These are phyloP conservation scores for Pyrenophora tritici-repentis DNA, from an alignment of 2,329 filamentous ascomycete genomes.

Conservation along the genomic window DNA sequence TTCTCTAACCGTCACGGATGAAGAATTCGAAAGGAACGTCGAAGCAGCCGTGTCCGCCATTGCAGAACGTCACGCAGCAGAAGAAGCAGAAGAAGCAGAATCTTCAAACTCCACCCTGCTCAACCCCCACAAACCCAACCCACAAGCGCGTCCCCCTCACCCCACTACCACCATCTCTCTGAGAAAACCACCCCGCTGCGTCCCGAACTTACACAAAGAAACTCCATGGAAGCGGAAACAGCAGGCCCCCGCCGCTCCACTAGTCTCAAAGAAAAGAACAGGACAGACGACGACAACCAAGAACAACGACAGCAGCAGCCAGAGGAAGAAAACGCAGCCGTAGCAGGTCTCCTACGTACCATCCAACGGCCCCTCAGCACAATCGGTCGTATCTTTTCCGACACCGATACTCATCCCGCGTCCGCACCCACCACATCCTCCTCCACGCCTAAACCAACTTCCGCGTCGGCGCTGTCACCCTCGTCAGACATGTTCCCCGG, in stretches of 20 bases:
- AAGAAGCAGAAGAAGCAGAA: constrained; percentile 21
- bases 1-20: constrained; percentile 87
- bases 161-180: constrained; percentile 50
- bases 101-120: constrained; percentile 22
- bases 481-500: constrained; percentile 15
- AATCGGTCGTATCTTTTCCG: constrained; percentile 93
- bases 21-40: constrained; percentile 95
- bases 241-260: constrained; percentile 61
- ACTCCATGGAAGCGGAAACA: constrained; percentile 64
- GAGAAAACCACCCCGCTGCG: constrained; percentile 58
- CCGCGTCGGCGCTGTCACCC: constrained; percentile 35
- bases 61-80: constrained; percentile 78
- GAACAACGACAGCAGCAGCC: constrained; percentile 35
- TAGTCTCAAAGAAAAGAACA: constrained; percentile 52
- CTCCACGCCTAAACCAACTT: constrained; percentile 56
- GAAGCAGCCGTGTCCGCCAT: constrained; percentile 95
- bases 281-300: constrained; percentile 5
- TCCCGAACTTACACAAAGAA: constrained; percentile 63
- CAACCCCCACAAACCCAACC: constrained; percentile 29
- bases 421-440: constrained; percentile 55
- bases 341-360: constrained; percentile 81
- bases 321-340: constrained; percentile 76
- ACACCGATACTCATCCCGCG: constrained; percentile 54
- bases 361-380: constrained; percentile 90
- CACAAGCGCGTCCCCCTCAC: constrained; percentile 49